Percentiles rank a stretch among this genome's conserved stretches.
Evolutionary conservation across 495 filamentous ascomycete genomes (phyloP).

Genomic region (Neurospora sp.): DNA sequence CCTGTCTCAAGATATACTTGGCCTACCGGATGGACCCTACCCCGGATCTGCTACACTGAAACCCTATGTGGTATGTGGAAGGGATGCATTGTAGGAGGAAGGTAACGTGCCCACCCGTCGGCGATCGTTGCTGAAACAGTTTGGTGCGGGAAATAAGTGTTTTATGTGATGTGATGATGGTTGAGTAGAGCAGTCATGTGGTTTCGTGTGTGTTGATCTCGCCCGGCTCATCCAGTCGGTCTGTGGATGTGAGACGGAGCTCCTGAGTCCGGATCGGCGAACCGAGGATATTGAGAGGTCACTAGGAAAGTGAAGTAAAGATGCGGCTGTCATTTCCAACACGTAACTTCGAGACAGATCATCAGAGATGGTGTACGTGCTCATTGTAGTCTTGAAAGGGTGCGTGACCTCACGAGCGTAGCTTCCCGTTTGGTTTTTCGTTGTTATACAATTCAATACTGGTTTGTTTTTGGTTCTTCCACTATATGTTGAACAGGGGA

Average conservation of each 20-base stretch:
- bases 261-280: neutral
- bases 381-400: neutral
- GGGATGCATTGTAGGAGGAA: neutral
- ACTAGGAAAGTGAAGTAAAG: neutral
- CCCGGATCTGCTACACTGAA: neutral
- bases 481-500: too few species aligned
- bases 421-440: neutral
- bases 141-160: neutral
- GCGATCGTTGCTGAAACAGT: neutral
- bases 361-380: neutral
- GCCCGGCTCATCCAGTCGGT: neutral
- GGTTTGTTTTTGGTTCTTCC: too few species aligned
- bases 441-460: neutral
- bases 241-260: neutral
- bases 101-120: neutral
- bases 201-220: neutral
- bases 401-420: neutral
- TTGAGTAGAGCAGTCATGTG: neutral
- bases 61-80: neutral
- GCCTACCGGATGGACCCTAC: neutral
- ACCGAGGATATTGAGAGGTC: neutral
- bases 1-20: neutral
- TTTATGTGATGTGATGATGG: neutral
- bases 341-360: neutral
- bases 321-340: neutral